Percentiles rank a stretch among this genome's conserved stretches.
Evolutionary conservation across 345 rosid genomes (phyloP).

Genomic region (Aegle marmelos): DNA sequence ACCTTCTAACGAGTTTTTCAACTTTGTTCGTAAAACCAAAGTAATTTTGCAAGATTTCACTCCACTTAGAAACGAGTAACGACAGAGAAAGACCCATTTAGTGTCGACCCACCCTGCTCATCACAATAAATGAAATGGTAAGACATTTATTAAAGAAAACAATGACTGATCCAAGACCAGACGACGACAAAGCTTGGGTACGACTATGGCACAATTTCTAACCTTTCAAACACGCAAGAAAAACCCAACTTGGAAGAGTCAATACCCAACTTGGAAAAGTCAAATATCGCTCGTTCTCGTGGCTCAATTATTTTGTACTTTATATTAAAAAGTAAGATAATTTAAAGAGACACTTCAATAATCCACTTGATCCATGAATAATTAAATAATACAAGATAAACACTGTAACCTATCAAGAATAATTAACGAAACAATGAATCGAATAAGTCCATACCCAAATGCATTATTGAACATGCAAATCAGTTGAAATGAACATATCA

Average conservation of each 20-base stretch:
- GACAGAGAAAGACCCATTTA: constrained; percentile 55
- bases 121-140: not conserved
- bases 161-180: not conserved
- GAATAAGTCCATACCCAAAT: not conserved
- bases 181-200: not conserved
- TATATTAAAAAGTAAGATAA: not conserved
- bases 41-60: constrained; percentile 31
- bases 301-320: not conserved
- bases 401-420: not conserved
- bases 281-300: not conserved
- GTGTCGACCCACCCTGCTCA: constrained; percentile 14
- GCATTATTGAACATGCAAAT: not conserved
- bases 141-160: not conserved
- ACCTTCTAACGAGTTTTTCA: constrained; percentile 23
- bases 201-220: not conserved
- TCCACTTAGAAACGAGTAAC: constrained; percentile 40
- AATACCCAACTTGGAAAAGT: not conserved
- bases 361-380: not conserved
- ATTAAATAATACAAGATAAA: not conserved
- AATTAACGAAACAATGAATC: not conserved
- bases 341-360: not conserved
- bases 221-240: not conserved
- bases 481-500: not conserved
- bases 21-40: constrained; percentile 29
- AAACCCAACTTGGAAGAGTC: not conserved